phyloP scores from a whole-genome alignment of 164 flowering plant species.

The Umbellularia californica region DNA sequence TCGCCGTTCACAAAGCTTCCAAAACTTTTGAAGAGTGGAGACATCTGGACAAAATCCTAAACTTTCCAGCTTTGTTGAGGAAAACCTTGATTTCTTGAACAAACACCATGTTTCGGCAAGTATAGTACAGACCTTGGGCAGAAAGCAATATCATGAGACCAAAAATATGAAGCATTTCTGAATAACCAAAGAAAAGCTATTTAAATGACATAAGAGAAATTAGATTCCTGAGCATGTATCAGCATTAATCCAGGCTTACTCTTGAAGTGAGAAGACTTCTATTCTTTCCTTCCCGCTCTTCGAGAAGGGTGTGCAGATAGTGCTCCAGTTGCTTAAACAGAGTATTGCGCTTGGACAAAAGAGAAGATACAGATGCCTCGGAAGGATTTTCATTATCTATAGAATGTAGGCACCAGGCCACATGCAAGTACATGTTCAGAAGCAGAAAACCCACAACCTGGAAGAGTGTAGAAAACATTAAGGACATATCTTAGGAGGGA shows the following conservation, averaged over 20 bases:
- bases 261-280: slow-evolving; percentile 64
- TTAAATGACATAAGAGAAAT: neutral
- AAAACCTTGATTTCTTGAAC: slow-evolving; percentile 59
- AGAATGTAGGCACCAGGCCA: slow-evolving; percentile 73
- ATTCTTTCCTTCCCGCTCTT: slow-evolving; percentile 27
- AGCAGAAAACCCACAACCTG: slow-evolving; percentile 81
- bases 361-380: slow-evolving; percentile 57
- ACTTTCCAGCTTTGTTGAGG: slow-evolving; percentile 59
- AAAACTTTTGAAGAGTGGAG: slow-evolving; percentile 55
- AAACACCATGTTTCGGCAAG: slow-evolving; percentile 80
- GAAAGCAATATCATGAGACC: slow-evolving; percentile 11
- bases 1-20: slow-evolving; percentile 67
- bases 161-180: slow-evolving; percentile 5
- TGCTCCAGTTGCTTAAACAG: slow-evolving; percentile 66
- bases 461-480: slow-evolving; percentile 12
- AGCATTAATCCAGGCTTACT: slow-evolving; percentile 39
- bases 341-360: slow-evolving; percentile 55
- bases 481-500: slow-evolving; percentile 3
- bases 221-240: neutral
- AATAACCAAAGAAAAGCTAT: slow-evolving; percentile 1
- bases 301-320: slow-evolving; percentile 35
- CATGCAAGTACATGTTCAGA: slow-evolving; percentile 84
- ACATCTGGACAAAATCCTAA: slow-evolving; percentile 68
- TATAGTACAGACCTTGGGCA: slow-evolving; percentile 64
- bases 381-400: slow-evolving; percentile 52